Percentiles rank a stretch among this genome's conserved stretches.
Conservation (phyloP, 1,284 basidiomycete species). For the Phlebopus sp. region DNA sequence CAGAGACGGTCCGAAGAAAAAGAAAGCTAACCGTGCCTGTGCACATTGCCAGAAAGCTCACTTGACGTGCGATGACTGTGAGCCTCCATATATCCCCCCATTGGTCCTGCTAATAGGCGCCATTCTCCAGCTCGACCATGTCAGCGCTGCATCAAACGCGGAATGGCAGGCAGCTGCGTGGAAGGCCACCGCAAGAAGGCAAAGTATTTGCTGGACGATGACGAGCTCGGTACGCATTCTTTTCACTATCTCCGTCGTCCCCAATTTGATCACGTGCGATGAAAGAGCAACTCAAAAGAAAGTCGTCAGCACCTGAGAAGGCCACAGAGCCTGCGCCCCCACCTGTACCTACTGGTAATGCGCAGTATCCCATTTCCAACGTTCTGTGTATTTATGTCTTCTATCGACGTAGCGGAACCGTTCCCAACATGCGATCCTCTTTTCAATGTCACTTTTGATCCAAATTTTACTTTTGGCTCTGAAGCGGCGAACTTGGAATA, state of each 20-base stretch:
- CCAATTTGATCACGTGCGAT: slow-evolving; percentile 39
- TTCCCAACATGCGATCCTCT: slow-evolving; percentile 58
- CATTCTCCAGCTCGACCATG: slow-evolving; percentile 80
- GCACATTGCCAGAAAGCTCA: slow-evolving; percentile 95
- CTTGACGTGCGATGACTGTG: slow-evolving; percentile 96
- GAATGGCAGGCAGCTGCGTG: slow-evolving; percentile 83
- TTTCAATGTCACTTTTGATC: slow-evolving; percentile 60
- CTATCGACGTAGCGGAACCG: slow-evolving; percentile 38
- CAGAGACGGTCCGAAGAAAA: slow-evolving; percentile 80
- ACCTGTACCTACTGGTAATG: slow-evolving; percentile 32
- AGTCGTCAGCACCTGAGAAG: slow-evolving; percentile 19
- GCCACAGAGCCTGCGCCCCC: slow-evolving; percentile 25
- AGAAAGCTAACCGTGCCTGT: slow-evolving; percentile 91
- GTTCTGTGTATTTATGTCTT: slow-evolving; percentile 5
- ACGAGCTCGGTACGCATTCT: slow-evolving; percentile 73
- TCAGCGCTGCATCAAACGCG: slow-evolving; percentile 92
- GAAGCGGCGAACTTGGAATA: slow-evolving; percentile 91
- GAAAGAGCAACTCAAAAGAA: slow-evolving; percentile 59
- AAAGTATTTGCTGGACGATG: slow-evolving; percentile 92
- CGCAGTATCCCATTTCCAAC: not conserved
- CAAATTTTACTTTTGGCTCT: slow-evolving; percentile 71
- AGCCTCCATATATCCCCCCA: slow-evolving; percentile 29
- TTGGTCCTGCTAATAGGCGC: slow-evolving; percentile 17
- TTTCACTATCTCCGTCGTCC: slow-evolving; percentile 20
- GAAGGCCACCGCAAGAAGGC: slow-evolving; percentile 98